Percentiles rank a stretch among this genome's conserved stretches.
Conservation (phyloP, 192 early-diverging fungal species). For the Entomortierella chlamydospora region DNA sequence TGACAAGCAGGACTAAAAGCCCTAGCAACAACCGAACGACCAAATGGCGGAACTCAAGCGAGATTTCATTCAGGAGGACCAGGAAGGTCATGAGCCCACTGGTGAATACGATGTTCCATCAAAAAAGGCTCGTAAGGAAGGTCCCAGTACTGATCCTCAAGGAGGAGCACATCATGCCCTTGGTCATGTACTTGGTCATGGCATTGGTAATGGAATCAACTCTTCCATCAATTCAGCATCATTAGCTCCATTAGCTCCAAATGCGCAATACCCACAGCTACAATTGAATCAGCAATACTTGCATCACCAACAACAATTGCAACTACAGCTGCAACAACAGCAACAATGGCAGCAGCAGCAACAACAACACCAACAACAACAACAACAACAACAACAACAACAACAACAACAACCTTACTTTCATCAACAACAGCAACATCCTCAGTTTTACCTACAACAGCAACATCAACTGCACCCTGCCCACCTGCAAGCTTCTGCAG, state of each 20-base stretch:
- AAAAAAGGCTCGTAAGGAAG: background rate
- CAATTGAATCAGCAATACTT: background rate
- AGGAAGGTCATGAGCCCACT: slow-evolving; percentile 10
- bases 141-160: background rate
- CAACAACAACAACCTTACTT: background rate
- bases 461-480: background rate
- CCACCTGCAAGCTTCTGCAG: background rate
- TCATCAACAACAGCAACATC: background rate
- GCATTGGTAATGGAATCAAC: slow-evolving; percentile 17
- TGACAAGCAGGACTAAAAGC: background rate
- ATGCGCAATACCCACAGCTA: background rate
- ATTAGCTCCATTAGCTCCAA: too few relatives aligned
- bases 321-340: background rate
- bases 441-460: background rate
- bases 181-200: slow-evolving; percentile 75
- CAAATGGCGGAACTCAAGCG: slow-evolving; percentile 44
- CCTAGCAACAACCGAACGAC: background rate
- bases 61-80: slow-evolving; percentile 34
- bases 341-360: background rate
- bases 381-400: slow-evolving; percentile 1
- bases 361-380: background rate
- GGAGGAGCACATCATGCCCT: background rate
- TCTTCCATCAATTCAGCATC: background rate
- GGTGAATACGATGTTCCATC: slow-evolving; percentile 13
- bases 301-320: background rate